Percentiles rank a stretch among this genome's conserved stretches.
These are phyloP conservation scores for Metschnikowia kofuensis DNA, from an alignment of 805 yeast genomes.

Conservation along the genomic window DNA sequence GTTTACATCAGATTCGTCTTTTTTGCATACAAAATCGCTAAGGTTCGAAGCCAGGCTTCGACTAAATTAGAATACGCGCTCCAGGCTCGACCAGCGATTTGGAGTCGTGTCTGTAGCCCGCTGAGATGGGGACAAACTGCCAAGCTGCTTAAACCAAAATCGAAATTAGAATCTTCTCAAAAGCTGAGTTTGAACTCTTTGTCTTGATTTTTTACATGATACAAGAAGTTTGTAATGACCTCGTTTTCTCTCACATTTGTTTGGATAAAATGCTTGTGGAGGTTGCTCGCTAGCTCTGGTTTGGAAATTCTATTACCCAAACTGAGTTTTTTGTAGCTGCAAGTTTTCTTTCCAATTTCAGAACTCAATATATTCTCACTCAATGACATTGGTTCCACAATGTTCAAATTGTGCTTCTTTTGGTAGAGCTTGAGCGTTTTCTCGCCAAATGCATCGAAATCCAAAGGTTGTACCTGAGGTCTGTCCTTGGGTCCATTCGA, in stretches of 20 bases:
- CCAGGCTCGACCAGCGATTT: too few species aligned
- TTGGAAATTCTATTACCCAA: constrained; percentile 48
- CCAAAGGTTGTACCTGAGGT: constrained; percentile 55
- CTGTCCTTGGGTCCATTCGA: constrained; percentile 68
- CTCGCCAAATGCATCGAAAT: constrained; percentile 63
- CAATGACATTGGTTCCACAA: constrained; percentile 61
- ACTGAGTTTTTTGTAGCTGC: constrained; percentile 23
- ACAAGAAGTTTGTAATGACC: constrained; percentile 81
- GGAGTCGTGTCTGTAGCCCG: too few species aligned
- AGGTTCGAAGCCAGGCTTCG: too few species aligned
- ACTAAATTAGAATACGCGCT: too few species aligned
- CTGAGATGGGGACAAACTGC: too few species aligned
- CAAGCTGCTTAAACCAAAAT: too few species aligned
- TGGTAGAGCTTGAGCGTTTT: constrained; percentile 69
- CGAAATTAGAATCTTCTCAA: constrained; percentile 15
- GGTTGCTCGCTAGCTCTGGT: constrained; percentile 55
- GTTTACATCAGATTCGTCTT: too few species aligned
- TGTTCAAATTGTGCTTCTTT: constrained; percentile 51
- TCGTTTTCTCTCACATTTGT: constrained; percentile 74
- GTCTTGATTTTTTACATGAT: constrained; percentile 73
- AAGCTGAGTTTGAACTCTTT: constrained; percentile 40
- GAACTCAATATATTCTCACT: constrained; percentile 70
- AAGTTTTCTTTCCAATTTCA: constrained; percentile 70
- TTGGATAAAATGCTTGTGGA: constrained; percentile 65
- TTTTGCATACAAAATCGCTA: too few species aligned